Evolutionary conservation across 75 land plant species (phyloP).

Genomic region (Cryptomeria japonica): DNA sequence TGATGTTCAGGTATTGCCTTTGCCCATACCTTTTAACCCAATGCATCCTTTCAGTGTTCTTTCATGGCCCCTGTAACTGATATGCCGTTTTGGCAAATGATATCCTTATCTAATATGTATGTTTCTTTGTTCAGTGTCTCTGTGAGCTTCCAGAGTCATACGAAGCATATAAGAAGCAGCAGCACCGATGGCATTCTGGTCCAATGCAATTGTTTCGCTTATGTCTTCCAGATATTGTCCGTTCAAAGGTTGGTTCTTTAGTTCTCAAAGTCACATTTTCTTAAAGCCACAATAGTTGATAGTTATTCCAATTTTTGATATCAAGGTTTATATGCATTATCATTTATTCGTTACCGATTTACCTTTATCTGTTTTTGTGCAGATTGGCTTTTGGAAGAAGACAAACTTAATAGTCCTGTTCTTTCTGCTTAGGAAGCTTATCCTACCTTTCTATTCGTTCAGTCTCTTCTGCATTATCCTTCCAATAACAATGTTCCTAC

Average conservation of each 20-base stretch:
- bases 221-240: slow-evolving; percentile 64
- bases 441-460: slow-evolving; percentile 88
- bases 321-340: neutral
- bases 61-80: neutral
- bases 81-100: neutral
- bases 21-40: slow-evolving; percentile 4
- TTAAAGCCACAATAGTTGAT: slow-evolving; percentile 16
- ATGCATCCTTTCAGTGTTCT: neutral
- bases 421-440: slow-evolving; percentile 81
- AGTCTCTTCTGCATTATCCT: slow-evolving; percentile 90
- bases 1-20: slow-evolving; percentile 40
- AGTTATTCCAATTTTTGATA: neutral
- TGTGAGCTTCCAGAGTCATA: slow-evolving; percentile 73
- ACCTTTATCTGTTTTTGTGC: slow-evolving; percentile 25
- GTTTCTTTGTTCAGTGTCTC: slow-evolving; percentile 4
- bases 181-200: slow-evolving; percentile 95
- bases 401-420: slow-evolving; percentile 73
- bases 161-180: slow-evolving; percentile 90
- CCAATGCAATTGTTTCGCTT: slow-evolving; percentile 92
- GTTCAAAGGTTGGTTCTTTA: slow-evolving; percentile 57
- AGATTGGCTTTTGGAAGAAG: slow-evolving; percentile 77
- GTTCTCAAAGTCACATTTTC: neutral
- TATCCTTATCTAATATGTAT: neutral
- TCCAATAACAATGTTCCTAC: slow-evolving; percentile 90
- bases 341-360: neutral